Base-by-base conservation (phyloP, 2,329 filamentous ascomycete genomes). In the Colletotrichum eleusines region DNA sequence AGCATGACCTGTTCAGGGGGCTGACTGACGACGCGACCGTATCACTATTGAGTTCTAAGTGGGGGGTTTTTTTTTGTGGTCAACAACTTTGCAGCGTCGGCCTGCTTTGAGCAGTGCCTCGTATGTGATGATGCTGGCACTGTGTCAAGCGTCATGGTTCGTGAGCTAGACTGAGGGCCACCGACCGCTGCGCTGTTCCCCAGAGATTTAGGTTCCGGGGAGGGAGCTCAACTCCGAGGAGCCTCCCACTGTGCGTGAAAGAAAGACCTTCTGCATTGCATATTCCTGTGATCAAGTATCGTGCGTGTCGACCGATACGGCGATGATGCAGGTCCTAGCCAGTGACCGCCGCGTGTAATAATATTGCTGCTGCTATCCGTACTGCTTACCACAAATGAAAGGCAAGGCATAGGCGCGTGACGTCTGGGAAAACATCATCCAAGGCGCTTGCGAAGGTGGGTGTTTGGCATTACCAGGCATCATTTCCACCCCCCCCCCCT, bases 171-270 rank as follows among this genome's bases (percentile, higher is more conserved):
- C 26, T 16, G 14, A 31, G 18, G 33, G 23, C 8, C 26, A 12
- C 18, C 5, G 8, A 18, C 28, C 18, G 50, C 50, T n/a, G 33
- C 18, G 31, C 31, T 18, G 40, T 31, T 14, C 48, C n/a, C 44
- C 28, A 28, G 18, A 33, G 28, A 7, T 11, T n/a, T 14, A 35
- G n/a, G 20, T 14, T n/a, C n/a, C n/a, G n/a, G 6, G 23, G 28
- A 55, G 48, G 57, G 64, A 14, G 35, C 28, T 59, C 40, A 7
- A 20, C 3, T 64, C 42, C 59, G 51, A 38, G 51, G 14, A 23
- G 20, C 44, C 26, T 51, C 2, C 14, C 14, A 18, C 26, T 38
- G 11, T 33, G 50, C 61, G 11, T 33, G 31, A 26, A 35, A 28
- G 20, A 26, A 50, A 12, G 46, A n/a, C 46, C 2, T n/a, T n/a